Evolutionary conservation across 2,329 filamentous ascomycete species (phyloP).

Genomic region (Juglanconis sp.): DNA sequence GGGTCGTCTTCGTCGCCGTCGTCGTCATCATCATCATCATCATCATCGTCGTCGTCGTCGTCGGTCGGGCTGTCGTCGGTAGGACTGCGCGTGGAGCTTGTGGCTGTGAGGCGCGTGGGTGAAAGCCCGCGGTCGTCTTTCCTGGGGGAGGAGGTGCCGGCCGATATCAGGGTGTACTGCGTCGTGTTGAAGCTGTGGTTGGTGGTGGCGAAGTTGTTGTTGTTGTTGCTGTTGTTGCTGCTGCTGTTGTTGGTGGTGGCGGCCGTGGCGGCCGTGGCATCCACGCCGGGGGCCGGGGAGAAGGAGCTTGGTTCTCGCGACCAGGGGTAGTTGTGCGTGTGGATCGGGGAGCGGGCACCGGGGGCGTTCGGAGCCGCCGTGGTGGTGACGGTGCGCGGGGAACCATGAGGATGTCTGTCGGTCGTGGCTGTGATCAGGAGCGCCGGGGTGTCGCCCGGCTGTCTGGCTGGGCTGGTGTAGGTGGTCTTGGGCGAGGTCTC

Average conservation of each 20-base stretch:
- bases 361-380: constrained; percentile 7
- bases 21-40: no score
- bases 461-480: constrained; percentile 4
- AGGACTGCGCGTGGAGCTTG: neutral
- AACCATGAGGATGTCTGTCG: no score
- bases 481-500: constrained; percentile 22
- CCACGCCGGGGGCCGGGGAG: neutral
- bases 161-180: constrained; percentile 14
- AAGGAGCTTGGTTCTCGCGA: constrained; percentile 8
- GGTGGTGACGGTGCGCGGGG: constrained; percentile 14
- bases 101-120: neutral
- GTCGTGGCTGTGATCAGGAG: neutral
- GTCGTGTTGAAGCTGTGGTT: constrained; percentile 13
- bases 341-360: constrained; percentile 7
- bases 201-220: constrained; percentile 8
- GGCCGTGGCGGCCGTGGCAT: neutral
- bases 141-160: neutral
- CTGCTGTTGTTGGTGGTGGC: neutral
- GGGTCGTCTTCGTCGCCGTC: neutral
- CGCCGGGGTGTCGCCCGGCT: neutral
- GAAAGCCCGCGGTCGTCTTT: constrained; percentile 7
- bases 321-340: constrained; percentile 16
- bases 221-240: neutral
- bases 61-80: neutral
- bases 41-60: no score